These are phyloP conservation scores for Adansonia rubrostipa DNA, from an alignment of 441 rosid genomes.

Conservation along the genomic window DNA sequence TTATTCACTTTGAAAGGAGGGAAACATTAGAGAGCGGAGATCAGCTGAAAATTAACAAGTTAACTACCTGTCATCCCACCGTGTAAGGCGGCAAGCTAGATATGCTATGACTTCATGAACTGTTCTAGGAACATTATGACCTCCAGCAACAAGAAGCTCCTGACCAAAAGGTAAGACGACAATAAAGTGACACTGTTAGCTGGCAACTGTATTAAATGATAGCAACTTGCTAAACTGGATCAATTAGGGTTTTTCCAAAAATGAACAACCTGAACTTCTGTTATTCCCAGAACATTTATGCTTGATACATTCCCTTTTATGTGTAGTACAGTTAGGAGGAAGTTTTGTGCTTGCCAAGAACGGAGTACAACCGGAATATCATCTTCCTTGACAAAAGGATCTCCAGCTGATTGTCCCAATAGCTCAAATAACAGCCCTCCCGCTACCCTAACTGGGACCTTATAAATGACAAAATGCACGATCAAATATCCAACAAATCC, in stretches of 20 bases:
- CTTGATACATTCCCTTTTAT: conserved; percentile 60
- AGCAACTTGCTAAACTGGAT: background rate
- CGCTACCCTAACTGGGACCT: conserved; percentile 96
- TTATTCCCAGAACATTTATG: conserved; percentile 70
- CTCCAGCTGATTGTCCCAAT: conserved; percentile 96
- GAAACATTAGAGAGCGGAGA: background rate
- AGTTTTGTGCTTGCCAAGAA: conserved; percentile 95
- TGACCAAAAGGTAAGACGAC: conserved; percentile 29
- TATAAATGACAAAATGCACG: conserved; percentile 25
- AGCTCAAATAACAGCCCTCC: conserved; percentile 98
- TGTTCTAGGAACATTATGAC: conserved; percentile 78
- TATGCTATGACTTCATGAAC: conserved; percentile 90
- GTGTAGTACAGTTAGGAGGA: conserved; percentile 78
- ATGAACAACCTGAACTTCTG: conserved; percentile 89
- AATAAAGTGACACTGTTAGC: conserved; percentile 11
- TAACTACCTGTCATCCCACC: conserved; percentile 95
- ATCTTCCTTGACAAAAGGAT: conserved; percentile 84
- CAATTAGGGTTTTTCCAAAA: conserved; percentile 17
- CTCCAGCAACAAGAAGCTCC: conserved; percentile 89
- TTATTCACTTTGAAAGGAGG: background rate
- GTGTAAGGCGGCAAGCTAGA: conserved; percentile 74
- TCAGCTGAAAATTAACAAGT: conserved; percentile 3
- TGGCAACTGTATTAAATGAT: conserved; percentile 15
- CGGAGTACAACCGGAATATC: conserved; percentile 90
- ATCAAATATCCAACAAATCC: conserved; percentile 23